These are phyloP conservation scores for Amylocarpus encephaloides DNA, from an alignment of 2,329 filamentous ascomycete genomes.

Conservation along the genomic window DNA sequence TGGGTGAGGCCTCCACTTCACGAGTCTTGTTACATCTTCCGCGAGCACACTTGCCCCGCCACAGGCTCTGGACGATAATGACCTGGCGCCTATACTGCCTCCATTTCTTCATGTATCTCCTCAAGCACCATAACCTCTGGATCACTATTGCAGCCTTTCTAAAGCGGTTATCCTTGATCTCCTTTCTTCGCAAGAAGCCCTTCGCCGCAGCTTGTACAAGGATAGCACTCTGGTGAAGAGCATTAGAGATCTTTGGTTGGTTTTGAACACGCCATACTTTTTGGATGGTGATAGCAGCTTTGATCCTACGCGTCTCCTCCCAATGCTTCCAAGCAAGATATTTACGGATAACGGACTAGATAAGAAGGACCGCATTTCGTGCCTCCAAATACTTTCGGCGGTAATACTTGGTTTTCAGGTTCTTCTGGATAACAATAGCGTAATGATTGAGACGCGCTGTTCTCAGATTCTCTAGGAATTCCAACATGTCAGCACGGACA, in stretches of 20 bases:
- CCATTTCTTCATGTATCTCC: constrained; percentile 73
- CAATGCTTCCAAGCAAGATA: constrained; percentile 71
- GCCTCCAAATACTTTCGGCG: constrained; percentile 85
- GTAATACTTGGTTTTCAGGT: constrained; percentile 91
- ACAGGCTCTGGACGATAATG: constrained; percentile 83
- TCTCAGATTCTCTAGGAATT: constrained; percentile 90
- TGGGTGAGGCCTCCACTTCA: too few relatives aligned
- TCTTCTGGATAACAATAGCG: constrained; percentile 98
- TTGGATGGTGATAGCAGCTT: constrained; percentile 90
- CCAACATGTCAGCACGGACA: constrained; percentile 98
- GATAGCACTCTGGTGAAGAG: constrained; percentile 76
- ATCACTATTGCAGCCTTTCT: constrained; percentile 89
- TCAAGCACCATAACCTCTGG: constrained; percentile 81
- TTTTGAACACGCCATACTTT: constrained; percentile 90
- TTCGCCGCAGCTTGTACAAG: constrained; percentile 85
- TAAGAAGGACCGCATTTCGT: constrained; percentile 69
- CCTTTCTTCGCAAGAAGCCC: constrained; percentile 82
- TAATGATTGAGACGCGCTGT: constrained; percentile 87
- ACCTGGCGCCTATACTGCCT: constrained; percentile 85
- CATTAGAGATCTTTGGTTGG: constrained; percentile 72
- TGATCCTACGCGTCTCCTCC: constrained; percentile 74
- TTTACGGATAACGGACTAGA: constrained; percentile 73
- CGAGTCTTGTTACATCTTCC: constrained; percentile 82
- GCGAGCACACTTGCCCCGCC: constrained; percentile 78
- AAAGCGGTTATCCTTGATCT: constrained; percentile 88